phyloP scores from a whole-genome alignment of 257 asterid species.

The Primulina huaijiensis region DNA sequence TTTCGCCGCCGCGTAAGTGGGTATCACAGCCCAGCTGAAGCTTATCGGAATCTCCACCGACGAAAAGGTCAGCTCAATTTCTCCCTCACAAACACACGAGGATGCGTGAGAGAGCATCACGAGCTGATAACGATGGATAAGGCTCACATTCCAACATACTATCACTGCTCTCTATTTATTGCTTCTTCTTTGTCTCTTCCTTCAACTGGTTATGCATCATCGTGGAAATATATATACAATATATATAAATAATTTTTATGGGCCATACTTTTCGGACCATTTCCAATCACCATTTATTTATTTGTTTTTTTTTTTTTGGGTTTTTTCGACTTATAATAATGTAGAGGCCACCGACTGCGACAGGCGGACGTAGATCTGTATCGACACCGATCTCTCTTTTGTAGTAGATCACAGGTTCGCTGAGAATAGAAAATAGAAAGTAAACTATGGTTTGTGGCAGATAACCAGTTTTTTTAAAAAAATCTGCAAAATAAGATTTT shows the following conservation, averaged over 20 bases:
- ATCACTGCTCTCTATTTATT: neutral
- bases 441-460: neutral
- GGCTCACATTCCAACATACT: conserved; percentile 31
- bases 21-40: neutral
- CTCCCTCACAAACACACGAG: conserved; percentile 11
- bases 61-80: conserved; percentile 23
- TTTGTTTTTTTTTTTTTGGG: neutral
- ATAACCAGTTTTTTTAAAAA: neutral
- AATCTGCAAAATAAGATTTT: neutral
- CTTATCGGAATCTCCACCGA: conserved; percentile 16
- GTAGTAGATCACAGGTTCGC: conserved; percentile 26
- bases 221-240: conserved; percentile 24
- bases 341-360: conserved; percentile 22
- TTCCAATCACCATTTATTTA: conserved; percentile 17
- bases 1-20: conserved; percentile 23
- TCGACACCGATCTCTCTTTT: conserved; percentile 26
- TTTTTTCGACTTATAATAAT: conserved; percentile 16
- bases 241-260: conserved; percentile 9
- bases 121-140: conserved; percentile 25
- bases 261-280: conserved; percentile 27
- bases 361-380: conserved; percentile 4
- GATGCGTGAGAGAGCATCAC: conserved; percentile 11
- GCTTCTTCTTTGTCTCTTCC: conserved; percentile 24
- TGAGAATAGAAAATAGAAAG: neutral
- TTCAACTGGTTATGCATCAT: conserved; percentile 5